Conservation (phyloP, 371 early-diverging fungal genomes). For the Cokeromyces recurvatus region DNA sequence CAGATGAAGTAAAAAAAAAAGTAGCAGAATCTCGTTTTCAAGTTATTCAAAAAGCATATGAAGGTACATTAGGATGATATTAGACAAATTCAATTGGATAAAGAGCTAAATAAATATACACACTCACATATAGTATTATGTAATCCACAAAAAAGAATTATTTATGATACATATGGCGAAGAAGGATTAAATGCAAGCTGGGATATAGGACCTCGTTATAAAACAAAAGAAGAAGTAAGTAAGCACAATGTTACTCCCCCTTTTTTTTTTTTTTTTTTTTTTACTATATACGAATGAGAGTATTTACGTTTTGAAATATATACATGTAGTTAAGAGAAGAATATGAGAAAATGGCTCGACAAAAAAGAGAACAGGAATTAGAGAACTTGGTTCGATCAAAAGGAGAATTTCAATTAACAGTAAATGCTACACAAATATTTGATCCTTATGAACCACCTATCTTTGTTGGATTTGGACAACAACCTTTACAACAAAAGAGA, state of each 20-base stretch:
- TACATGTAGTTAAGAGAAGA: slow-evolving; percentile 71
- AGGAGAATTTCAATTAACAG: slow-evolving; percentile 50
- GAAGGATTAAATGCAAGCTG: slow-evolving; percentile 72
- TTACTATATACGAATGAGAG: neutral
- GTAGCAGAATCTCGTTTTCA: slow-evolving; percentile 79
- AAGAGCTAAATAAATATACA: neutral
- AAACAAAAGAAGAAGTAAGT: slow-evolving; percentile 79
- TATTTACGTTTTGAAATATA: neutral
- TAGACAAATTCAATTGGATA: neutral
- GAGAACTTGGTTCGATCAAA: slow-evolving; percentile 73
- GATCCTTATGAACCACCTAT: slow-evolving; percentile 51
- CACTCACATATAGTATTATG: slow-evolving; percentile 57
- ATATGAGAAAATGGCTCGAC: slow-evolving; percentile 70
- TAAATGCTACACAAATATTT: slow-evolving; percentile 56
- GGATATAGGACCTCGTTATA: slow-evolving; percentile 75
- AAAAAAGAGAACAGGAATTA: slow-evolving; percentile 70
- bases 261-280: too few species aligned
- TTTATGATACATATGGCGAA: slow-evolving; percentile 92
- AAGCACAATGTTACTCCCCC: too few species aligned
- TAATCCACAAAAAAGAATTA: slow-evolving; percentile 74
- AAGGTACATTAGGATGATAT: slow-evolving; percentile 53
- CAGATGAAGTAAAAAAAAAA: slow-evolving; percentile 35
- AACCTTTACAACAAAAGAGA: slow-evolving; percentile 8
- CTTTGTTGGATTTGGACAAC: slow-evolving; percentile 39
- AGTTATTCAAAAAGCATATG: slow-evolving; percentile 81